Conservation (phyloP, 2,329 filamentous ascomycete species). For the Pyricularia sp. region DNA sequence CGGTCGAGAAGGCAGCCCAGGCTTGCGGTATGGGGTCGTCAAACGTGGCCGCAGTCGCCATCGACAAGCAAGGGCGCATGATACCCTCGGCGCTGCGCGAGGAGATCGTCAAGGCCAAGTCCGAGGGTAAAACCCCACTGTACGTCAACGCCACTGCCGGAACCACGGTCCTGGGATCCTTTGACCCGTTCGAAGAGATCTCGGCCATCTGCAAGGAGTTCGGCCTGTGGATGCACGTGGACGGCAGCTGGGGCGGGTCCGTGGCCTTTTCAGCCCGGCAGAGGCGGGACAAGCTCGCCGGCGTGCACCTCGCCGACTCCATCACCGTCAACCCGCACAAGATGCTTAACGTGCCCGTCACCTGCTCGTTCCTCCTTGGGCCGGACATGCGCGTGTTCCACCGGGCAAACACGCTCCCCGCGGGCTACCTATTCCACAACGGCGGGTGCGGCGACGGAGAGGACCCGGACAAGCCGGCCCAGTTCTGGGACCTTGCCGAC, state of each 20-base stretch:
- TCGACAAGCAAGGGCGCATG: conserved; percentile 68
- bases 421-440: conserved; percentile 77
- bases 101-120: conserved; percentile 51
- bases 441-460: neutral
- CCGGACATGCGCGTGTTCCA: conserved; percentile 71
- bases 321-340: conserved; percentile 93
- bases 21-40: conserved; percentile 74
- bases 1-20: conserved; percentile 88
- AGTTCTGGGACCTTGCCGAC: conserved; percentile 85
- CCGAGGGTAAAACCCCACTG: conserved; percentile 69
- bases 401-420: conserved; percentile 73
- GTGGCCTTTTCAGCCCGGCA: conserved; percentile 67
- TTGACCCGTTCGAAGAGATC: conserved; percentile 68
- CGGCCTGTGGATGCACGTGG: conserved; percentile 84
- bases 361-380: conserved; percentile 80
- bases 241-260: conserved; percentile 83
- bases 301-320: conserved; percentile 66
- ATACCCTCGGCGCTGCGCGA: conserved; percentile 53
- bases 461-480: conserved; percentile 30
- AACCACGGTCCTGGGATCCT: conserved; percentile 86
- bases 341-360: conserved; percentile 87
- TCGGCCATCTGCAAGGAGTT: conserved; percentile 60
- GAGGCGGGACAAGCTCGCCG: conserved; percentile 51
- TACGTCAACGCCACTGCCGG: conserved; percentile 95
- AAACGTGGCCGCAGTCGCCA: conserved; percentile 63